These are phyloP conservation scores for Besnoitia besnoiti DNA, from an alignment of 169 alveolate genomes.

Conservation along the genomic window DNA sequence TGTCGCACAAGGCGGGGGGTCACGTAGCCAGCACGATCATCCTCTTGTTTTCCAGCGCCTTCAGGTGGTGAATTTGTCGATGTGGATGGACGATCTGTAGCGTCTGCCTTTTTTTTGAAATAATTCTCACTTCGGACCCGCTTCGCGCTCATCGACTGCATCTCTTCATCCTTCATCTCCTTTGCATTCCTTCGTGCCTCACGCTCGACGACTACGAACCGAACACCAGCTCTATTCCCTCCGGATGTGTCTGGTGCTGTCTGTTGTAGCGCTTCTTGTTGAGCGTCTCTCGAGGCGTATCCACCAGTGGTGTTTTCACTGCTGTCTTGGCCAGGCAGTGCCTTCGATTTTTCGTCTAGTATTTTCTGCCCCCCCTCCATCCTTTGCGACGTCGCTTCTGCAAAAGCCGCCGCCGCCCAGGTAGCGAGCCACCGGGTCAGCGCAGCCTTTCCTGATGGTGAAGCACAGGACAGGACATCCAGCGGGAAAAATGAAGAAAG, in stretches of 20 bases:
- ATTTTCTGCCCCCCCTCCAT: not conserved
- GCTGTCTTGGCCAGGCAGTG: too few species aligned
- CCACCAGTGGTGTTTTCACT: too few species aligned
- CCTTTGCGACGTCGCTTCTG: not conserved
- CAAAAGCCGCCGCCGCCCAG: slow-evolving; percentile 58
- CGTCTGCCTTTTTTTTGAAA: not conserved
- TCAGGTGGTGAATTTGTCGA: too few species aligned
- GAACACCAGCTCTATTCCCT: not conserved
- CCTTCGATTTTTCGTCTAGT: not conserved
- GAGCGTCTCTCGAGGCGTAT: too few species aligned
- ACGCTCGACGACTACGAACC: slow-evolving; percentile 61
- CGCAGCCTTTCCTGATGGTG: slow-evolving; percentile 59
- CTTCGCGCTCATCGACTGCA: slow-evolving; percentile 28
- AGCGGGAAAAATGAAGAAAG: too few species aligned
- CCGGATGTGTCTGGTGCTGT: not conserved
- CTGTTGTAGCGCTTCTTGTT: not conserved
- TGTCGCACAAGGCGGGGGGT: slow-evolving; percentile 42
- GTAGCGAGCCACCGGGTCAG: slow-evolving; percentile 67
- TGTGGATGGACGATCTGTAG: not conserved
- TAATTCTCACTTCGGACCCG: slow-evolving; percentile 1
- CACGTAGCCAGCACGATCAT: not conserved
- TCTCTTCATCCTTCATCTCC: slow-evolving; percentile 58
- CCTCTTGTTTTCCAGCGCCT: not conserved
- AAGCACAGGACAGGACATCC: not conserved
- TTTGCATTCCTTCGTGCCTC: slow-evolving; percentile 66